Base-by-base conservation (phyloP, 2,329 filamentous ascomycete species). In the Mycogone perniciosa region DNA sequence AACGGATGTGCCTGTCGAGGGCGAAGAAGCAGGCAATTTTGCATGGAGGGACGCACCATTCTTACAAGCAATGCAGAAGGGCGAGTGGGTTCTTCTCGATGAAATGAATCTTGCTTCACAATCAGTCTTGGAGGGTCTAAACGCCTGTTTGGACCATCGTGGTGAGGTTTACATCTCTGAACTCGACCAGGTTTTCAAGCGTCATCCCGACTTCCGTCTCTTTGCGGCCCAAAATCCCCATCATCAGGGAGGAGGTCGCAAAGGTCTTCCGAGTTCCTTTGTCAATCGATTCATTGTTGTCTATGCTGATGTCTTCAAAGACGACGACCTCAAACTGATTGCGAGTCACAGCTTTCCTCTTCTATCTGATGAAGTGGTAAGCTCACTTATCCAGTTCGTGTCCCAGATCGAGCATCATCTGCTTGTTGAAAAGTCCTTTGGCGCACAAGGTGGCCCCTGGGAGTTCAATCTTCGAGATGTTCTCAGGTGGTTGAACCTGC, bases 101-200 rank as follows among this genome's bases (percentile, higher is more conserved):
- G 93, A 99, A 73, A 99, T 99, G 93, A 99, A 99, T 62, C 72
- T 99, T 56, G 93, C 95, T 1, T 97, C 92, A 0, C 93, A 99
- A 65, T 95, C 92, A 4, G 91, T 99, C 2, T 79, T 99, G 1
- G 93, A 99, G 71, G 95, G 93, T 56, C 74, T 99, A 31, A 99
- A 99, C 59, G 92, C 93, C 26, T 97, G 93, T 71, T 78, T 99
- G 31, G 93, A 99, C 67, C 95, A 99, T 66, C 84, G 95, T 68
- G 92, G 93, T 52, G 89, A 96, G 67, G 89, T 96, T 0, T 99
- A 96, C 64, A 84, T 99, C 53, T 89, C 93, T 1, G 95, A 99
- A 64, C 78, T 99, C 9, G 92, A 96, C 61, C 91, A 95, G 62
- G 90, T 89, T 3, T 99, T 99, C 70, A 85, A 86, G 60, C 84